Percentiles rank a stretch among this genome's conserved stretches.
Conservation (phyloP, 768 basidiomycete genomes). For the Suillus lakei region DNA sequence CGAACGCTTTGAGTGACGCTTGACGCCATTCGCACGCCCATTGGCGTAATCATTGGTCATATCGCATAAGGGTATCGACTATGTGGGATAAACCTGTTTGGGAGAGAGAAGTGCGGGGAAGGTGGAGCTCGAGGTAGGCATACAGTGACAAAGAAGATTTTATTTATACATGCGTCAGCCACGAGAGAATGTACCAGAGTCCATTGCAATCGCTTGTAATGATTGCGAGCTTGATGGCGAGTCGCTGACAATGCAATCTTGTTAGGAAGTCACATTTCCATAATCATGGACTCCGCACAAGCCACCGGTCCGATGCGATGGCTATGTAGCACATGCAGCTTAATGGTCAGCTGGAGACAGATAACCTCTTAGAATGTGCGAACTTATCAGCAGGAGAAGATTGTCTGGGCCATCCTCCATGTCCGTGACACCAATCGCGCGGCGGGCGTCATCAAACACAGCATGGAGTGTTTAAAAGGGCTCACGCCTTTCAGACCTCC, state of each 20-base stretch:
- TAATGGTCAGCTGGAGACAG: too few species aligned
- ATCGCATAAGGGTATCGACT: neutral
- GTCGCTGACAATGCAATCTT: slow-evolving; percentile 2
- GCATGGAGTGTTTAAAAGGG: neutral
- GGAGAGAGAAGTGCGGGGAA: neutral
- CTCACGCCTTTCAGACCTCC: neutral
- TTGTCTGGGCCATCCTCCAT: neutral
- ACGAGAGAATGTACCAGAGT: neutral
- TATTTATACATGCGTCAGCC: neutral
- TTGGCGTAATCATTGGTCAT: slow-evolving; percentile 24
- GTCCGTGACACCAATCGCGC: neutral
- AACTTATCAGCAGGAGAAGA: neutral
- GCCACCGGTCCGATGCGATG: neutral
- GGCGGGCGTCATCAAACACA: too few species aligned
- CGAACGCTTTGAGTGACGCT: slow-evolving; percentile 13
- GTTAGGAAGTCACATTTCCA: neutral
- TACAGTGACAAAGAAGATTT: neutral
- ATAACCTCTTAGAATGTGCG: neutral
- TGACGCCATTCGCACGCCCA: slow-evolving; percentile 12
- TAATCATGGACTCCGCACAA: neutral
- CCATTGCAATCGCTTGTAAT: neutral
- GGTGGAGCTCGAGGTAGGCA: neutral
- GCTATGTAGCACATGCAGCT: neutral
- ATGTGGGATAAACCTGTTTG: neutral
- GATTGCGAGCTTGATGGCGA: slow-evolving; percentile 1